Conservation (phyloP, 1,284 basidiomycete genomes). For the Ceratobasidium sp. region DNA sequence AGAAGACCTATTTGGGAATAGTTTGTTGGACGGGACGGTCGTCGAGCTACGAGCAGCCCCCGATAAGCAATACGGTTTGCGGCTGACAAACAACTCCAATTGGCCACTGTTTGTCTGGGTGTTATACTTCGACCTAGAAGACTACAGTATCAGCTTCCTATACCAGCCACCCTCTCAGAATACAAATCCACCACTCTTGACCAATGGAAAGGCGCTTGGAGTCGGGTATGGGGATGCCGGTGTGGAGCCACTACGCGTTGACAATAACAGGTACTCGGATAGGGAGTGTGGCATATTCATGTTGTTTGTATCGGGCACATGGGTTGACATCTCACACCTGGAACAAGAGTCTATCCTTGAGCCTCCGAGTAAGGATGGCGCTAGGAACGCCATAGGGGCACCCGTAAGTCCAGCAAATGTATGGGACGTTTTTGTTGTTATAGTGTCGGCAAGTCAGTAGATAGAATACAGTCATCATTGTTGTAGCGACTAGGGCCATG, state of each 20-base stretch:
- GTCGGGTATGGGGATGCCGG: conserved; percentile 25
- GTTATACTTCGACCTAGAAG: conserved; percentile 34
- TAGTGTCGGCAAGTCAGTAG: no score
- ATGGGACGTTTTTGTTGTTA: no score
- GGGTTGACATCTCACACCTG: conserved; percentile 34
- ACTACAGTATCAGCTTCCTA: conserved; percentile 37
- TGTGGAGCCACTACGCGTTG: conserved; percentile 9
- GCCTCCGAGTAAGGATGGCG: no score
- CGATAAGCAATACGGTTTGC: conserved; percentile 18
- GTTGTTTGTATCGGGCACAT: conserved; percentile 29
- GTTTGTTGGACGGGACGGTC: conserved; percentile 9
- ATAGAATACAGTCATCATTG: no score
- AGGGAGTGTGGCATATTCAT: conserved; percentile 23
- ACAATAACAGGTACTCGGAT: not conserved
- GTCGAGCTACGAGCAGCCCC: not conserved
- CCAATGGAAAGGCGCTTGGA: not conserved
- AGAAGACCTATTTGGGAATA: conserved; percentile 18
- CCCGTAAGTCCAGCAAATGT: no score
- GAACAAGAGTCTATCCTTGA: no score
- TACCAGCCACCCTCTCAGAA: conserved; percentile 4
- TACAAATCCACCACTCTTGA: not conserved
- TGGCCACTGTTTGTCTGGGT: conserved; percentile 17
- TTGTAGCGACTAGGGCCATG: no score
- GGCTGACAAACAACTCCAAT: conserved; percentile 25
- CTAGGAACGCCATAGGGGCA: no score